These are phyloP conservation scores for Metarhizium humberi DNA, from an alignment of 2,329 filamentous ascomycete species.

Conservation along the genomic window DNA sequence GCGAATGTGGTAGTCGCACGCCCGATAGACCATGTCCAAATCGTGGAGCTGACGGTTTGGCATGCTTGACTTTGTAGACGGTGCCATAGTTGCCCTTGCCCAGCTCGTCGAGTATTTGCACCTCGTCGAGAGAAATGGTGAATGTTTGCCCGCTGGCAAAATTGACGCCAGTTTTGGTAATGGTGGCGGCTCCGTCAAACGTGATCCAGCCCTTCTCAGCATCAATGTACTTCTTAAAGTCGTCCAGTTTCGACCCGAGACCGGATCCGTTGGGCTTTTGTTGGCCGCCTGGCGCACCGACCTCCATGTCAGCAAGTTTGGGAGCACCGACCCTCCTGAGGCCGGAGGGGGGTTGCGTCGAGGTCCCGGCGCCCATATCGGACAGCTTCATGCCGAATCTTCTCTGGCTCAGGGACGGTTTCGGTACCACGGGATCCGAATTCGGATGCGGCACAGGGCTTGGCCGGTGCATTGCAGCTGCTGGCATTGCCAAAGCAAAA, in stretches of 20 bases:
- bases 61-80: constrained; percentile 91
- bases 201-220: constrained; percentile 83
- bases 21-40: constrained; percentile 50
- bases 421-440: constrained; percentile 43
- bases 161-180: constrained; percentile 83
- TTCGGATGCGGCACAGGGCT: constrained; percentile 38
- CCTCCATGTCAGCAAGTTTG: constrained; percentile 33
- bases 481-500: constrained; percentile 35
- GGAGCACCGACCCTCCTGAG: constrained; percentile 27
- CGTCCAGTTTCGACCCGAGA: constrained; percentile 43
- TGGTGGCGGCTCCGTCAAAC: constrained; percentile 85
- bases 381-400: constrained; percentile 49
- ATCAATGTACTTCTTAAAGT: constrained; percentile 74
- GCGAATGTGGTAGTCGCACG: constrained; percentile 27
- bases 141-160: constrained; percentile 87
- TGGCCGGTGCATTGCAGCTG: constrained; percentile 32
- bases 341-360: constrained; percentile 12
- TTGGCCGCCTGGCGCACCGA: constrained; percentile 10
- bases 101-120: constrained; percentile 85
- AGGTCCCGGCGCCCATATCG: constrained; percentile 31
- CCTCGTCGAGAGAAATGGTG: constrained; percentile 89
- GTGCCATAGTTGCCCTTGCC: constrained; percentile 98
- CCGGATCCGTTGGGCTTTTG: constrained; percentile 25
- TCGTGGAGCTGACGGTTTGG: constrained; percentile 50
- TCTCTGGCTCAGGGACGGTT: constrained; percentile 57